Evolutionary conservation across 2,329 filamentous ascomycete species (phyloP), one percentile per base, ranked within the genome.

Genomic region (Gnomoniopsis smithogilvyi): DNA sequence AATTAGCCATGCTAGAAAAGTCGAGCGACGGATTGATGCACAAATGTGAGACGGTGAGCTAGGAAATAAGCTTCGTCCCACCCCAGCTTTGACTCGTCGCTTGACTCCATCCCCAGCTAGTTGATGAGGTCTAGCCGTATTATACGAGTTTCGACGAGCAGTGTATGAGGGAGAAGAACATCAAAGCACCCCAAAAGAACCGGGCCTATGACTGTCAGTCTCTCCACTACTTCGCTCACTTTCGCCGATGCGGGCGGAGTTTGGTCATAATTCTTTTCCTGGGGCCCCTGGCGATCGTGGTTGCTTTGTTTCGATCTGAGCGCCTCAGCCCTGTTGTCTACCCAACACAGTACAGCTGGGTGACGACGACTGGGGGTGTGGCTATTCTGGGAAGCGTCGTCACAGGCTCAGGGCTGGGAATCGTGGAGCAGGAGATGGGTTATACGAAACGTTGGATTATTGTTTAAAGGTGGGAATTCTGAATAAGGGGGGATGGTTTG

Each of bases 1-100:
- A 48, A 33, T 24, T 54, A 43, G 57, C 57, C 51, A 55, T 52
- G 46, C 46, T 38, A 50, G n/a, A n/a, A n/a, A 47, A 59, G 51
- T 55, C 26, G 26, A 30, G 26, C 26, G 26, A 8, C 8, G 26
- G 57, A 58, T 53, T 58, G 56, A 58, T 58, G 51, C 46, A 43
- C 50, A 48, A 33, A 33, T 26, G 56, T 58, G 56, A 58, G 56
- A 58, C 56, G 56, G 22, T 41, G 51, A 47, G 56, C 7, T 4
- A 52, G 47, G 41, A 36, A 49, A 49, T 57, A 57, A 57, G 48
- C 45, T 57, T 57, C 51, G 33, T 10, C 43, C 26, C 15, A 41
- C 36, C 36, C 12, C 36, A 30, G 26, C 26, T 30, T 41, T 41
- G 51, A 46, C 47, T 30, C 26, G 26, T 36, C 43, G 51, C 49